phyloP scores from a whole-genome alignment of 306 rosid species.

The Prunus mongolica region DNA sequence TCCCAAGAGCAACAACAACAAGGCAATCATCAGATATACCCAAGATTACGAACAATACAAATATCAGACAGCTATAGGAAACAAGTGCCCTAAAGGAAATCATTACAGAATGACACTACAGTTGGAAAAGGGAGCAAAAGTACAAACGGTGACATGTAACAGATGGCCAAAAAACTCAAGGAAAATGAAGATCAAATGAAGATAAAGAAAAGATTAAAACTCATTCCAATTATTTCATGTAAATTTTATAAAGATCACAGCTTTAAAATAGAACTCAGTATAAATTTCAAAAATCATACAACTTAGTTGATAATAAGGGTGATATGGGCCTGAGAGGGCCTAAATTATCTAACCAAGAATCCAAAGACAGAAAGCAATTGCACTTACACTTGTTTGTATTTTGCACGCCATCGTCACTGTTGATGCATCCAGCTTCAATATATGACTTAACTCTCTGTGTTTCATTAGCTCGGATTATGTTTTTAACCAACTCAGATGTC shows the following conservation, averaged over 20 bases:
- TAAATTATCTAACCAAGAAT: neutral
- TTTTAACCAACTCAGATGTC: conserved; percentile 46
- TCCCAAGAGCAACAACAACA: neutral
- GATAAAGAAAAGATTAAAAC: neutral
- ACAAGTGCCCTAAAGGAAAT: no score
- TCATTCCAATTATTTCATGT: neutral
- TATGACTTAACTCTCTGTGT: conserved; percentile 56
- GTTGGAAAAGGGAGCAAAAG: neutral
- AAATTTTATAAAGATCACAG: neutral
- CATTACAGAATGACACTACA: neutral
- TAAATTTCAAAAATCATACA: neutral
- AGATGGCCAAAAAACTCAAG: neutral
- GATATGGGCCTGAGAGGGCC: neutral
- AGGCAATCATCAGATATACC: neutral
- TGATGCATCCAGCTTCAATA: conserved; percentile 59
- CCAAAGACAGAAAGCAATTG: neutral
- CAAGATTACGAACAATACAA: neutral
- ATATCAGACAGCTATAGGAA: neutral
- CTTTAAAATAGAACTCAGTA: neutral
- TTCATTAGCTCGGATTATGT: conserved; percentile 47
- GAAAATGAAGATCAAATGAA: neutral
- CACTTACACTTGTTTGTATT: conserved; percentile 47
- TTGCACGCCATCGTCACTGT: conserved; percentile 38
- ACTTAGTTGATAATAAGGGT: neutral
- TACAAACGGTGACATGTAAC: neutral